Evolutionary conservation across 2,329 filamentous ascomycete genomes (phyloP).

Genomic region (Colletotrichum trifolii): DNA sequence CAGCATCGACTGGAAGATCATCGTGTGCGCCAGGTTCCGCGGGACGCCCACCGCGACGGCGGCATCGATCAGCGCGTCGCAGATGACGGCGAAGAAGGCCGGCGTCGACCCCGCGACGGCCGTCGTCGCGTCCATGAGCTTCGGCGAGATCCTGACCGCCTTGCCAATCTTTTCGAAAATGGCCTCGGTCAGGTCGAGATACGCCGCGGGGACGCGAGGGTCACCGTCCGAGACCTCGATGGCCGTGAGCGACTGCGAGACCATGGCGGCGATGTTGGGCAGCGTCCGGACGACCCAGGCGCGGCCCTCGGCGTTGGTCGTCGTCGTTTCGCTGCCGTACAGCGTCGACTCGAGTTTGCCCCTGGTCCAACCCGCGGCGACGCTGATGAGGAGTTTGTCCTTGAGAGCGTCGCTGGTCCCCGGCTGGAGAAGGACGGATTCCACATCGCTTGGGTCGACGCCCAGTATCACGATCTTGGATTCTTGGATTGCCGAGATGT

Average conservation of each 20-base stretch:
- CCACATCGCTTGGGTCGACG: slow-evolving; percentile 58
- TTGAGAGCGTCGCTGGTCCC: slow-evolving; percentile 51
- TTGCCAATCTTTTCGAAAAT: slow-evolving; percentile 67
- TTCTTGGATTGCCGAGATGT: slow-evolving; percentile 46
- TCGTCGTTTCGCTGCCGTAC: slow-evolving; percentile 41
- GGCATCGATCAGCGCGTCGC: slow-evolving; percentile 69
- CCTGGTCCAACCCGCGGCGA: slow-evolving; percentile 61
- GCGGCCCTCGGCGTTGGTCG: slow-evolving; percentile 34
- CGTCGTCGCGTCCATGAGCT: slow-evolving; percentile 67
- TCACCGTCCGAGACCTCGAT: slow-evolving; percentile 46
- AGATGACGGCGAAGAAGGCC: slow-evolving; percentile 68
- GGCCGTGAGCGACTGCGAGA: slow-evolving; percentile 46
- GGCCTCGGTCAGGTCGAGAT: slow-evolving; percentile 47
- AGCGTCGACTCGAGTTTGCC: slow-evolving; percentile 50
- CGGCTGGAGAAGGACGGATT: slow-evolving; percentile 48
- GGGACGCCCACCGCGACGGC: slow-evolving; percentile 70
- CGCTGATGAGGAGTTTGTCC: slow-evolving; percentile 61
- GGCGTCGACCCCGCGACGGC: slow-evolving; percentile 70
- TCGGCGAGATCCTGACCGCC: slow-evolving; percentile 60
- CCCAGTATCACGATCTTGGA: slow-evolving; percentile 58
- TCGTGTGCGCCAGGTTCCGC: slow-evolving; percentile 63
- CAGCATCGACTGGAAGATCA: slow-evolving; percentile 70
- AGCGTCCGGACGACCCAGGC: slow-evolving; percentile 46
- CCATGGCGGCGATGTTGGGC: slow-evolving; percentile 49
- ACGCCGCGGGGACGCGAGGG: slow-evolving; percentile 36